phyloP scores from a whole-genome alignment of 345 rosid genomes.

The Durio zibethinus region DNA sequence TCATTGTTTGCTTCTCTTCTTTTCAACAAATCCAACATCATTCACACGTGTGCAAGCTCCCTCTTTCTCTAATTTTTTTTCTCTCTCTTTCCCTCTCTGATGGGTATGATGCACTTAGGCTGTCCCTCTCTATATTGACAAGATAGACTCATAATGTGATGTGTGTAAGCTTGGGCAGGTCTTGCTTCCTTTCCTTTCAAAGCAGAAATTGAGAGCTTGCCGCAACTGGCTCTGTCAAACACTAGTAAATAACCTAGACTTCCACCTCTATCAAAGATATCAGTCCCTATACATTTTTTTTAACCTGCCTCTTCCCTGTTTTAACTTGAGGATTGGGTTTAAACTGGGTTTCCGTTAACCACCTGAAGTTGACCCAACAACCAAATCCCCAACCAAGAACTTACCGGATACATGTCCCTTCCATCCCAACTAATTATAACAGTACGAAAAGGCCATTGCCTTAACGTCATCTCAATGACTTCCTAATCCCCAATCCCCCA shows the following conservation, averaged over 20 bases:
- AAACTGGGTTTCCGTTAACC: slow-evolving; percentile 38
- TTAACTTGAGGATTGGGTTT: slow-evolving; percentile 11
- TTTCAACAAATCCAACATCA: not conserved
- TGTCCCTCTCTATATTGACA: slow-evolving; percentile 41
- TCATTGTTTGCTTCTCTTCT: not conserved
- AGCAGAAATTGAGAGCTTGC: slow-evolving; percentile 29
- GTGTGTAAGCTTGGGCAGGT: slow-evolving; percentile 29
- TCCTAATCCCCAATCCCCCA: not conserved
- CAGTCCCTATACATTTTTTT: not conserved
- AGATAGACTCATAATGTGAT: slow-evolving; percentile 33
- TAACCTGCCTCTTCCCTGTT: not conserved
- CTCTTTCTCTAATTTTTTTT: no score
- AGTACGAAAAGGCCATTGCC: not conserved
- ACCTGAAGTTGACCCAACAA: slow-evolving; percentile 53
- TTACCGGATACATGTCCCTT: slow-evolving; percentile 11
- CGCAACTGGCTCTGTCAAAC: slow-evolving; percentile 14
- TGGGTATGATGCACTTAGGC: slow-evolving; percentile 22
- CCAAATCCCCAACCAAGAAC: not conserved
- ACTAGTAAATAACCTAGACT: slow-evolving; percentile 22
- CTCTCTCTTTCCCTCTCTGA: not conserved
- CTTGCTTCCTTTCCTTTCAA: slow-evolving; percentile 30
- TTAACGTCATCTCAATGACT: slow-evolving; percentile 16
- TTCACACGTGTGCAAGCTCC: slow-evolving; percentile 9
- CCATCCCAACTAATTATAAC: slow-evolving; percentile 20
- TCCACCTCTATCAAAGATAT: not conserved